Conservation (phyloP, 495 filamentous ascomycete species). For the Penicillium pulvis region DNA sequence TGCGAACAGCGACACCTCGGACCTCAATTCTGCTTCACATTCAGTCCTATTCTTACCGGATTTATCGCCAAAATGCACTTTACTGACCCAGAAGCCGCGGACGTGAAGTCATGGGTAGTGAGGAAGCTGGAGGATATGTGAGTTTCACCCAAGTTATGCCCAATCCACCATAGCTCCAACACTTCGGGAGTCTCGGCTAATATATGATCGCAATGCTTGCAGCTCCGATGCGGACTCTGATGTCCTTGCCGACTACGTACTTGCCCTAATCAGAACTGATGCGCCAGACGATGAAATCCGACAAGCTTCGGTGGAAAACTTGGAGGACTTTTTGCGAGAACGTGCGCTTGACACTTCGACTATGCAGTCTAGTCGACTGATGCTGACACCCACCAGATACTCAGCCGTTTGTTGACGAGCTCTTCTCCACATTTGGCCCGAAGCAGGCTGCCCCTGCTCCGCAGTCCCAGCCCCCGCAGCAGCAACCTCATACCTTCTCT, state of each 20-base stretch:
- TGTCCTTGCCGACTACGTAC: constrained; percentile 92
- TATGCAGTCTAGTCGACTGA: background rate
- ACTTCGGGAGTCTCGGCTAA: constrained; percentile 10
- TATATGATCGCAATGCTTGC: constrained; percentile 6
- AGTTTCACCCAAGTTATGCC: constrained; percentile 29
- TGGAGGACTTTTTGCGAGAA: constrained; percentile 87
- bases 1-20: constrained; percentile 10
- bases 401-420: constrained; percentile 75
- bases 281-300: constrained; percentile 73
- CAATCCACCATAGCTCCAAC: background rate
- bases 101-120: constrained; percentile 87
- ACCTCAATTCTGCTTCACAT: constrained; percentile 2
- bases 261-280: constrained; percentile 85
- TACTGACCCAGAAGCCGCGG: constrained; percentile 68
- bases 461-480: constrained; percentile 57
- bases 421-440: constrained; percentile 69
- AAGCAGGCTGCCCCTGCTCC: constrained; percentile 48
- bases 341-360: constrained; percentile 50
- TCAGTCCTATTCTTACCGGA: background rate
- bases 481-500: constrained; percentile 36
- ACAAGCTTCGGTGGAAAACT: constrained; percentile 71
- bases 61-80: constrained; percentile 63
- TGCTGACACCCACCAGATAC: constrained; percentile 57
- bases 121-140: constrained; percentile 90
- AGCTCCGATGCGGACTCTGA: constrained; percentile 95